Conservation (phyloP, 805 yeast genomes). For the Candida verbasci region DNA sequence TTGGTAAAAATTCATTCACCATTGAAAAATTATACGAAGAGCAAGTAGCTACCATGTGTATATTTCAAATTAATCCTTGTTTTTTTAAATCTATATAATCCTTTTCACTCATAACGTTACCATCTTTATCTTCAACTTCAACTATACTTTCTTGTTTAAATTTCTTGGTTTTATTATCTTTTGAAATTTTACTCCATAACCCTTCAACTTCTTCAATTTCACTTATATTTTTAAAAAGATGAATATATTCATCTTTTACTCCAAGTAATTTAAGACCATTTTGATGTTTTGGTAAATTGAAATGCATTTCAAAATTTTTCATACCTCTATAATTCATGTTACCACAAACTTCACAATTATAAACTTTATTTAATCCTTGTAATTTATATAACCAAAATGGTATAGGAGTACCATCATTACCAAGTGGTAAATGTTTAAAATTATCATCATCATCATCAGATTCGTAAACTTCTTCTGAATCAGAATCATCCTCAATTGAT, state of each 20-base stretch:
- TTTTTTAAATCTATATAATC: slow-evolving; percentile 81
- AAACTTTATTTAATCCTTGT: slow-evolving; percentile 74
- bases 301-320: slow-evolving; percentile 67
- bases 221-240: slow-evolving; percentile 58
- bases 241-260: slow-evolving; percentile 42
- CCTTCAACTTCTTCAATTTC: slow-evolving; percentile 63
- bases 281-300: slow-evolving; percentile 62
- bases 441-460: slow-evolving; percentile 35
- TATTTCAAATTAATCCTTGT: slow-evolving; percentile 67
- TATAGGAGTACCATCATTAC: slow-evolving; percentile 86
- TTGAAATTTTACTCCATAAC: slow-evolving; percentile 48
- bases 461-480: slow-evolving; percentile 12
- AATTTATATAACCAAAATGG: slow-evolving; percentile 92
- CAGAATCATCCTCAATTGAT: slow-evolving; percentile 16
- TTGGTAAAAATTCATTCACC: not conserved
- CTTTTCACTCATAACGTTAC: slow-evolving; percentile 83
- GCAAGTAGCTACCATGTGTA: slow-evolving; percentile 6
- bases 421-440: slow-evolving; percentile 67
- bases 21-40: too few species aligned
- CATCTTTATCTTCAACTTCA: slow-evolving; percentile 89
- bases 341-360: slow-evolving; percentile 85
- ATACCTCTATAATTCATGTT: slow-evolving; percentile 70
- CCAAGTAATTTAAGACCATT: slow-evolving; percentile 77
- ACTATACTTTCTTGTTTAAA: slow-evolving; percentile 50
- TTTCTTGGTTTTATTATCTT: slow-evolving; percentile 31